Base-by-base conservation (phyloP, 2,329 filamentous ascomycete species). In the Pleoardoris graminearum region DNA sequence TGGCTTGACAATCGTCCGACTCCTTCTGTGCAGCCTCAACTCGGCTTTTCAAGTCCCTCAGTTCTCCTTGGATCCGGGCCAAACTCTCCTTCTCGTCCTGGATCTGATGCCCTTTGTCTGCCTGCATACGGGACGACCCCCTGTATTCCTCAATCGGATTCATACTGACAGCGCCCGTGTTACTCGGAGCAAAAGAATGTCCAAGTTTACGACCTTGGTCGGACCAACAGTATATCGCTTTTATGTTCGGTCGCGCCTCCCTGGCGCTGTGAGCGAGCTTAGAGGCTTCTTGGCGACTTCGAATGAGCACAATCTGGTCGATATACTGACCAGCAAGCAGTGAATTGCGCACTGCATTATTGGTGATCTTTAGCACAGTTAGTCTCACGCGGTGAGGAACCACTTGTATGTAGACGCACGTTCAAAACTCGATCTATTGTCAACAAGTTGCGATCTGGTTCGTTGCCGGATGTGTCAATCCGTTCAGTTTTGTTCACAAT, bases 291-390 rank as follows among this genome's bases (percentile, higher is more conserved):
- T 79, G 72, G 23, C 89, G 79, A 25, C 87, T 79, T 50, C 85
- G 79, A 48, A 97, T 85, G 0, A 99, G 79, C 5, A 96, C 83
- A 7, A 87, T 85, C 70, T 97, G 92, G 56, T 99, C 94, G 47
- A 97, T 90, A 6, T 77, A 76, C 61, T 91, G 82, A 56, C 86
- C 87, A 69, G 97, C 94, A 65, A 99, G 87, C 41, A 97, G 77
- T 53, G 91, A 87, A 55, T 91, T 88, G 44, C 86, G 86, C 17
- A 97, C 87, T 37, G 89, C 75, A 17, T 89, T 83, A 60, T 93
- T 85, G 55, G 94, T 89, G 56, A 97, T 89, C 72, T 45, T 25
- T 19, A 23, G 30, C 6, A 48, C 70, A n/a, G n/a, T n/a, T n/a
- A n/a, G n/a, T n/a, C n/a, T n/a, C n/a, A n/a, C n/a, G n/a, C n/a